Evolutionary conservation across 306 rosid genomes (phyloP).

Genomic region (Elaeagnus macrophylla): DNA sequence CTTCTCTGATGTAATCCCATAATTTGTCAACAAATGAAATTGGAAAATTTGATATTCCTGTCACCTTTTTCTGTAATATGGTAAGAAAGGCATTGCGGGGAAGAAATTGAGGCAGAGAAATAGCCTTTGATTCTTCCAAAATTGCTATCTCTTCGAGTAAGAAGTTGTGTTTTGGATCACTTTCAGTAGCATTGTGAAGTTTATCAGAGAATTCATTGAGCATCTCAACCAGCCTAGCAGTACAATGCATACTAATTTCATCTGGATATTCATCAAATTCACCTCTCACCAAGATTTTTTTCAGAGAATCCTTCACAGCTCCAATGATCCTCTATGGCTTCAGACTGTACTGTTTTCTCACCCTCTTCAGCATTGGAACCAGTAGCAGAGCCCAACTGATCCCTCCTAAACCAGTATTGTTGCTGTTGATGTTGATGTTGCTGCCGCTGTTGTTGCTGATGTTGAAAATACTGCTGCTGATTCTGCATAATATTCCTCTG

Average conservation of each 20-base stretch:
- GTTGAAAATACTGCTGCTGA: slow-evolving; percentile 42
- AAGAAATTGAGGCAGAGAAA: slow-evolving; percentile 43
- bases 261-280: slow-evolving; percentile 16
- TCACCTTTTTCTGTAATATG: slow-evolving; percentile 27
- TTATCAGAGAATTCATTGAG: slow-evolving; percentile 9
- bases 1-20: slow-evolving; percentile 33
- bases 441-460: slow-evolving; percentile 26
- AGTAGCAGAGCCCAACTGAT: slow-evolving; percentile 44
- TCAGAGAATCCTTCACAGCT: slow-evolving; percentile 9
- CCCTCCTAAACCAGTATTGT: slow-evolving; percentile 71
- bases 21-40: slow-evolving; percentile 26
- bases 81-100: slow-evolving; percentile 26
- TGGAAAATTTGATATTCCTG: slow-evolving; percentile 21
- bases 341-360: slow-evolving; percentile 92
- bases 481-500: slow-evolving; percentile 38
- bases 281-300: slow-evolving; percentile 17
- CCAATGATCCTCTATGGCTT: slow-evolving; percentile 43
- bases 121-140: slow-evolving; percentile 36
- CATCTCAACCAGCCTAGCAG: slow-evolving; percentile 22
- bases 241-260: slow-evolving; percentile 17
- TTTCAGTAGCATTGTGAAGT: slow-evolving; percentile 5
- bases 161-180: slow-evolving; percentile 9
- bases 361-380: slow-evolving; percentile 67
- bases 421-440: slow-evolving; percentile 35
- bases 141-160: slow-evolving; percentile 16